Percentiles rank a stretch among this genome's conserved stretches.
Conservation (phyloP, 169 alveolate species). For the Plasmodium berghei region DNA sequence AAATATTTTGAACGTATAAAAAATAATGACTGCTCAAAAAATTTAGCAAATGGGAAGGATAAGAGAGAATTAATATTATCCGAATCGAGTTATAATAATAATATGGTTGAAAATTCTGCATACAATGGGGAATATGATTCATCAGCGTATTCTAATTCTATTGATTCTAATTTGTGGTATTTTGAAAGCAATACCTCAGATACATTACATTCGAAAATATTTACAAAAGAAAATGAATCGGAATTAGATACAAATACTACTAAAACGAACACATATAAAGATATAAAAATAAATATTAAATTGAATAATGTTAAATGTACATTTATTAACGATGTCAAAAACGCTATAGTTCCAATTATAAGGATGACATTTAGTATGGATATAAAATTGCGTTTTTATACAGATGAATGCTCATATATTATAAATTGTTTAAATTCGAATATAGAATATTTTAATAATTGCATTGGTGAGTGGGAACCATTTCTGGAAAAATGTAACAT, state of each 20-base stretch:
- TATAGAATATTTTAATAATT: constrained; percentile 84
- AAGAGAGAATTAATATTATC: constrained; percentile 13
- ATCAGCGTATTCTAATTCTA: neutral
- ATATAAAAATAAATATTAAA: constrained; percentile 79
- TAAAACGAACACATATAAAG: constrained; percentile 52
- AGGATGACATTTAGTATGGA: constrained; percentile 77
- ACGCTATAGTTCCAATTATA: constrained; percentile 87
- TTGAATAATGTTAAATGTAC: constrained; percentile 84
- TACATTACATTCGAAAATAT: neutral
- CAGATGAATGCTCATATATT: constrained; percentile 61
- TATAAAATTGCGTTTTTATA: constrained; percentile 34
- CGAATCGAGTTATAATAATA: constrained; percentile 35
- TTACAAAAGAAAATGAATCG: constrained; percentile 9
- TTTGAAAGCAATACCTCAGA: constrained; percentile 20
- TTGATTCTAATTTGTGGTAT: neutral
- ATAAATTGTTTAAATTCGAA: constrained; percentile 76
- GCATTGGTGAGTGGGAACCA: constrained; percentile 90
- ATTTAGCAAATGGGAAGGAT: neutral
- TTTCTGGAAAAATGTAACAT: constrained; percentile 82
- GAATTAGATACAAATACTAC: constrained; percentile 5
- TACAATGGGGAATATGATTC: constrained; percentile 19
- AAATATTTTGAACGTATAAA: neutral
- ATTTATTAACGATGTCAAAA: constrained; percentile 86
- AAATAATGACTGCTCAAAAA: too few relatives aligned
- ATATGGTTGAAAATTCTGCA: constrained; percentile 9